These are phyloP conservation scores for Pseudogymnoascus sp. DNA, from an alignment of 2,329 filamentous ascomycete species.

Conservation along the genomic window DNA sequence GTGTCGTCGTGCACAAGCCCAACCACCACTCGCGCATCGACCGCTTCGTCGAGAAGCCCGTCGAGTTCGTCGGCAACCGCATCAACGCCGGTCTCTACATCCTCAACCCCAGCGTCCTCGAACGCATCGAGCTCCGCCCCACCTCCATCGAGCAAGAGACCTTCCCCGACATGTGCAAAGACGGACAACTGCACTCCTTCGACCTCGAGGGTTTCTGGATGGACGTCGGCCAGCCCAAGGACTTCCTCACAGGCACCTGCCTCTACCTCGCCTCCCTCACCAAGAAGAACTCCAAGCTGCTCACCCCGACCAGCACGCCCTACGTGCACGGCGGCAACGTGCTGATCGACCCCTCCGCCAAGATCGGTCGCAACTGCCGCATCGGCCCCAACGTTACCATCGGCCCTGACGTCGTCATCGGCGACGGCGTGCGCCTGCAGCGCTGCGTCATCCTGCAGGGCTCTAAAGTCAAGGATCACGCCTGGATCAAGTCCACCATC, in stretches of 20 bases:
- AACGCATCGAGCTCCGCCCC: conserved; percentile 88
- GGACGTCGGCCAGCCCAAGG: conserved; percentile 97
- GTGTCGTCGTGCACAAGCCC: conserved; percentile 95
- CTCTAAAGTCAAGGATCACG: conserved; percentile 96
- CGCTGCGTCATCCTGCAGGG: conserved; percentile 82
- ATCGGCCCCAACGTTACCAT: conserved; percentile 97
- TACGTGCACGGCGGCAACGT: conserved; percentile 93
- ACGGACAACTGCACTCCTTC: conserved; percentile 88
- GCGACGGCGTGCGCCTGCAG: conserved; percentile 89
- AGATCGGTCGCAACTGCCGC: conserved; percentile 97
- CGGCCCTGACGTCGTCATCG: conserved; percentile 83
- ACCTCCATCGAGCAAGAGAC: conserved; percentile 99
- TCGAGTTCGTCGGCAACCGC: conserved; percentile 96
- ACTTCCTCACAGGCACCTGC: conserved; percentile 93
- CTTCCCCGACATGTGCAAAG: conserved; percentile 86
- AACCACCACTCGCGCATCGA: conserved; percentile 87
- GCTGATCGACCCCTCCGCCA: conserved; percentile 84
- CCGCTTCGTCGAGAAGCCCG: conserved; percentile 98
- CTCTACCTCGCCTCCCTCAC: conserved; percentile 88
- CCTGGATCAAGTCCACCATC: conserved; percentile 98
- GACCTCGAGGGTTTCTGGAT: conserved; percentile 99
- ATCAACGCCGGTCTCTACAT: conserved; percentile 99
- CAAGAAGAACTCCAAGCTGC: conserved; percentile 81
- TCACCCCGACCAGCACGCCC: conserved; percentile 64
- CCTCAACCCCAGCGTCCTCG: conserved; percentile 82